Evolutionary conservation across 164 flowering plant genomes (phyloP).

Genomic region (Chimonanthus salicifolius): DNA sequence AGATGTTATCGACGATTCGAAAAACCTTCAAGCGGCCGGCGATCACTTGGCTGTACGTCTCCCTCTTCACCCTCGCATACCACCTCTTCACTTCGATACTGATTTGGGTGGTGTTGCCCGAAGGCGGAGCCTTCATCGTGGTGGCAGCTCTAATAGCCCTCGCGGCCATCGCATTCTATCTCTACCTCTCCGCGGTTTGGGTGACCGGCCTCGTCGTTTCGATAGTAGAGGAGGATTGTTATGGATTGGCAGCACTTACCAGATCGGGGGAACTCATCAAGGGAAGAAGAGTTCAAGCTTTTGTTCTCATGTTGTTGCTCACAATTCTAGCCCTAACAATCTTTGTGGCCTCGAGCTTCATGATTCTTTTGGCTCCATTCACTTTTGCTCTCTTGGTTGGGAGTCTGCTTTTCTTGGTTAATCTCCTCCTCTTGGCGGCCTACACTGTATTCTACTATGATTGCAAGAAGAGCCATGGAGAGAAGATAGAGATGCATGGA

Average conservation of each 20-base stretch:
- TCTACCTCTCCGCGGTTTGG: conserved; percentile 11
- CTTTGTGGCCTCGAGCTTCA: background rate
- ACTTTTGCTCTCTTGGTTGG: background rate
- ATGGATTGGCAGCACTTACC: conserved; percentile 12
- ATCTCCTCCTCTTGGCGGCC: too few relatives aligned
- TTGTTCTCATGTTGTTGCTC: conserved; percentile 4
- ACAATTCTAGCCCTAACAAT: background rate
- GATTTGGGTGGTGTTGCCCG: background rate
- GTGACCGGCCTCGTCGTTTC: conserved; percentile 13
- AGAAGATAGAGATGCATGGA: too few relatives aligned
- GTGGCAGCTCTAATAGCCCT: background rate
- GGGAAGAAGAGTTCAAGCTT: conserved; percentile 19
- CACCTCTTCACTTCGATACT: background rate
- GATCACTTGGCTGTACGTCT: conserved; percentile 18
- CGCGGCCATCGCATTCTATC: background rate
- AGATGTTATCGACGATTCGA: conserved; percentile 1
- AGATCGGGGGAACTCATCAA: conserved; percentile 13
- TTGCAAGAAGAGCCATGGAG: too few relatives aligned
- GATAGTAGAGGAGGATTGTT: conserved; percentile 5
- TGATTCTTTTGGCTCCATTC: background rate
- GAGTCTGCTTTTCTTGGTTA: background rate
- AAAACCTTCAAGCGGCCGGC: conserved; percentile 9
- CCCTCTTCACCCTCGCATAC: conserved; percentile 1
- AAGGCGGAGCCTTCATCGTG: background rate
- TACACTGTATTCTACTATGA: too few relatives aligned